Base-by-base conservation (phyloP, 345 rosid species). In the Xanthoceras sorbifolium region DNA sequence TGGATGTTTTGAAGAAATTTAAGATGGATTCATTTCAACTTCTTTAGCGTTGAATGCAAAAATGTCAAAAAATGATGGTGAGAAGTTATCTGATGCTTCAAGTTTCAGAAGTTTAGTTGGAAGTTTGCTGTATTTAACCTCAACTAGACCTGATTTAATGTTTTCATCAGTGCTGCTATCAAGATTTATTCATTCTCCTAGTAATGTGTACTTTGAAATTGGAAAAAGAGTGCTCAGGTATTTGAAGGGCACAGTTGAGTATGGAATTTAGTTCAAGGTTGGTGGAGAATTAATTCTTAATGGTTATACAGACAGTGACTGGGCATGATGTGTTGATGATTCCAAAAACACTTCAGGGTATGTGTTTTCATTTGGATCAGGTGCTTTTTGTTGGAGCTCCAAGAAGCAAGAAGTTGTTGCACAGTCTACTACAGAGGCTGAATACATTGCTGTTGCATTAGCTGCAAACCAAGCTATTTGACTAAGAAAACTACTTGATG, bases 351-450 rank as follows among this genome's bases (percentile, higher is more conserved):
- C 31, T 9, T 5, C 23, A 1, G 20, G 72, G 0, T 55, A 23
- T 40, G 18, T 22, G 0, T 73, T 72, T n/a, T 17, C 61, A 14
- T 14, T 66, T 3, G 67, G 68, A 1, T 55, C 46, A 1, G 44
- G 26, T 14, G 46, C 11, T 12, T 57, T 78, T 14, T 38, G 60
- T 1, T 55, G 77, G 68, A 1, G 17, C 5, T 65, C 77, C 7
- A 65, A 65, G 73, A 78, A 66, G 67, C 44, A 73, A 64, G 17
- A 54, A 12, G 15, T 11, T 1, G 46, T 42, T 5, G 73, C 73
- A 6, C n/a, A 52, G 7, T 75, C 75, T 5, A 25, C 32, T 5
- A 3, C 66, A 23, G 66, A 62, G 18, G 66, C 66, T 6, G 32
- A 62, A 28, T 62, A 26, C 29, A 26, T 29, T 25, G 14, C 66